Percentiles rank a stretch among this genome's conserved stretches.
Evolutionary conservation across 257 asterid genomes (phyloP).

Genomic region (Ophiorrhiza pumila): DNA sequence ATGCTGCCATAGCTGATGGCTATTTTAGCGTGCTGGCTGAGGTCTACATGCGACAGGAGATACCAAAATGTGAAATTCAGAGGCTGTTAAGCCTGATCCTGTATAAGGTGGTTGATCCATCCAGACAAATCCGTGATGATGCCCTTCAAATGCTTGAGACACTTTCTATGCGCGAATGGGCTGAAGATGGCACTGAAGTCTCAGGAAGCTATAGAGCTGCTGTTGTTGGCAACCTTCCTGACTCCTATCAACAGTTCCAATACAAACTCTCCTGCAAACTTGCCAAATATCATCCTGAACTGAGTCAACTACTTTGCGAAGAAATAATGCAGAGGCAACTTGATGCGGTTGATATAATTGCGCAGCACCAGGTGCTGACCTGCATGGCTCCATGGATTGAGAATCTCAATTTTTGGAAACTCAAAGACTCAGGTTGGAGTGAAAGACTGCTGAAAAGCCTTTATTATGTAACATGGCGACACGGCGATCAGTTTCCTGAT

Average conservation of each 20-base stretch:
- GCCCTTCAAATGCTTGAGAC: constrained; percentile 99
- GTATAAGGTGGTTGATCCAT: constrained; percentile 99
- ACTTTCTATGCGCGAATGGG: constrained; percentile 98
- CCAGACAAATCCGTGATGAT: constrained; percentile 97
- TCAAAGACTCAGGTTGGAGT: constrained; percentile 98
- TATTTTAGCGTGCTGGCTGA: constrained; percentile 99
- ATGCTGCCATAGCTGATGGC: constrained; percentile 98
- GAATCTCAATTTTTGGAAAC: constrained; percentile 96
- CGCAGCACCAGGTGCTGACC: constrained; percentile 97
- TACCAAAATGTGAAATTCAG: constrained; percentile 98
- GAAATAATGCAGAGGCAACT: constrained; percentile 99
- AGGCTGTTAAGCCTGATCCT: constrained; percentile 92
- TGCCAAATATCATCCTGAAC: constrained; percentile 96
- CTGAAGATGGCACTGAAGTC: constrained; percentile 89
- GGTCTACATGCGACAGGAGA: constrained; percentile 99
- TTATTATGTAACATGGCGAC: constrained; percentile 97
- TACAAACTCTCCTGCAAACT: constrained; percentile 99
- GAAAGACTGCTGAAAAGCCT: constrained; percentile 91
- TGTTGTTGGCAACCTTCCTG: constrained; percentile 98
- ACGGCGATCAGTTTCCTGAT: constrained; percentile 98
- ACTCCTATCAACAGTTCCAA: constrained; percentile 97
- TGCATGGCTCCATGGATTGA: constrained; percentile 99
- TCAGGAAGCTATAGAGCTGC: constrained; percentile 95
- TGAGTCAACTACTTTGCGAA: constrained; percentile 97
- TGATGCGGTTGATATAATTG: constrained; percentile 97